Base-by-base conservation (phyloP, 202 grass and related monocot species). In the Alloteropsis angusta region DNA sequence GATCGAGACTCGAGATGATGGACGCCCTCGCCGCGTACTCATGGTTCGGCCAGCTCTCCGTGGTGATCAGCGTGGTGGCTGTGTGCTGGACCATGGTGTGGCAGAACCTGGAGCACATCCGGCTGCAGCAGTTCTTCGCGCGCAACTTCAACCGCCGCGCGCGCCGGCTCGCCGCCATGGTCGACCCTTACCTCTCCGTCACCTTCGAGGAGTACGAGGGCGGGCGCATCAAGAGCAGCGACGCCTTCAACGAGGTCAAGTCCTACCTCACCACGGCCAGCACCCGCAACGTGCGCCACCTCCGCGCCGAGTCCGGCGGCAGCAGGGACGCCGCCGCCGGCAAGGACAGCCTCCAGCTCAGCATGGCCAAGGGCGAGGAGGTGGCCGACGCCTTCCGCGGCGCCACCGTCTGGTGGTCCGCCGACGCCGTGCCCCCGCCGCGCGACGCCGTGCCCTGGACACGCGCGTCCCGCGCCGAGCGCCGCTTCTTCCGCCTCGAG, bases 201-300 rank as follows among this genome's bases (percentile, higher is more conserved):
- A 48, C 66, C 66, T 48, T 69, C 42, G 66, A 69, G 22, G 66
- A 69, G 66, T 69, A 69, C 25, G 66, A 69, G 66, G 43, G 66
- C 66, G 66, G 66, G 14, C 66, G 66, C 43, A 69, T 69, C 43
- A 69, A 69, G 66, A 69, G 66, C 66, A 69, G 66, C 66, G 66
- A 69, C 43, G 66, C 43, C 66, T 69, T 32, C 66, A 69, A 46
- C 12, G 43, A 69, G 43, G 66, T 69, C 23, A 4, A 9, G 43
- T 69, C 66, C 23, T 69, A 48, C 66, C 66, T 69, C 15, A 69
- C 43, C 23, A 69, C 43, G 14, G 66, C 23, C 23, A 69, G 43
- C 66, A 48, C 14, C 5, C 23, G 43, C 66, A 25, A 18, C 43
- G 66, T 48, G 23, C 66, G 66, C 66, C 43, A 69, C 66, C 66